Evolutionary conservation across 78 protist genomes (phyloP), one percentile per base, ranked within the genome.

Genomic region (Polysphondylium violaceum): DNA sequence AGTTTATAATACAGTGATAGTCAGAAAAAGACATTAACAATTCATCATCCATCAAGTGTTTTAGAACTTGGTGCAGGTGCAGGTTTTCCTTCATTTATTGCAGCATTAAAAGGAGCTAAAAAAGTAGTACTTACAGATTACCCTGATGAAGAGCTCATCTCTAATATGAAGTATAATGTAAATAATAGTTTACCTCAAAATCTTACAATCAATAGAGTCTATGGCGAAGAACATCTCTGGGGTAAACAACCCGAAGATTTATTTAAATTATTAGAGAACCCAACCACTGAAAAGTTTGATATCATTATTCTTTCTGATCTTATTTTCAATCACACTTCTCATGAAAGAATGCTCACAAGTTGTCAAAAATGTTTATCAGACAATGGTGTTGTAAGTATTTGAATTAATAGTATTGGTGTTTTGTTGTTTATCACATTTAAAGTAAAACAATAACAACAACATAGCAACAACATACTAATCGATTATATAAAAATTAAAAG

Each of bases 11-110:
- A 47, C 53, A 47, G 53, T 14, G 11, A 47, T n/a, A n/a, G n/a
- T n/a, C n/a, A n/a, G n/a, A 59, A 23, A 56, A 56, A 25, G 6
- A 56, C 25, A 56, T 25, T 56, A 56, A 56, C 25, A 2, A 19
- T 19, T 7, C 7, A 50, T 19, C 17, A 50, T 50, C 17, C 21
- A n/a, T 61, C 40, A 27, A 79, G 89, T 25, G 89, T 79, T 27
- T 69, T 79, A 21, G 89, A 79, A 33, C 60, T 79, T 23, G 89
- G 89, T 4, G 36, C 89, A 67, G 89, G 74, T 21, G 89, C 89
- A 79, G 89, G 89, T 17, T 68, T 79, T 67, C 89, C 89, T 55
- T 79, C 76, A 35, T 79, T 68, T 68, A 55, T 79, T 27, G 89
- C 76, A 17, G 65, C 77, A 36, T 44, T 79, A 29, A 79, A 79